Evolutionary conservation across 2,329 filamentous ascomycete species (phyloP).

Genomic region (Penicillium rolfsii): DNA sequence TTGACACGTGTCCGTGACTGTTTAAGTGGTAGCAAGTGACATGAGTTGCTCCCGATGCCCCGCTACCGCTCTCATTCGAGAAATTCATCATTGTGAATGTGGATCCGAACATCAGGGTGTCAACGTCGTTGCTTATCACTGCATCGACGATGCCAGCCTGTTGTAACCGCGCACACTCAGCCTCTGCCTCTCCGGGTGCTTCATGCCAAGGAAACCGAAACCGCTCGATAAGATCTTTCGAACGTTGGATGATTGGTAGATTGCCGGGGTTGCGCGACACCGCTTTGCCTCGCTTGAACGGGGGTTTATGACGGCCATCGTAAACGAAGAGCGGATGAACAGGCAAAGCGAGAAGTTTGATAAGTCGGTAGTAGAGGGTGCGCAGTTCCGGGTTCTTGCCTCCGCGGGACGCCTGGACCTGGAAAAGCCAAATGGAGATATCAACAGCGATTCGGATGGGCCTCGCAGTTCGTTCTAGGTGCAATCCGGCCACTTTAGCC

Average conservation of each 20-base stretch:
- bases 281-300: conserved; percentile 84
- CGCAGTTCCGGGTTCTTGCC: conserved; percentile 88
- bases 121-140: conserved; percentile 93
- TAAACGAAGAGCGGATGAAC: conserved; percentile 90
- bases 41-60: conserved; percentile 71
- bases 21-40: conserved; percentile 74
- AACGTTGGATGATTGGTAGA: conserved; percentile 70
- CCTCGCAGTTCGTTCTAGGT: conserved; percentile 69
- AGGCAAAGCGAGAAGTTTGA: conserved; percentile 74
- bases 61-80: conserved; percentile 71
- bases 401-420: conserved; percentile 81
- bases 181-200: conserved; percentile 93
- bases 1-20: conserved; percentile 26
- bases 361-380: conserved; percentile 88
- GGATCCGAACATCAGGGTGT: conserved; percentile 97
- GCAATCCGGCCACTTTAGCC: conserved; percentile 77
- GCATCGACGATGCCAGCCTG: conserved; percentile 82
- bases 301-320: conserved; percentile 81
- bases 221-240: conserved; percentile 78
- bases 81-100: conserved; percentile 78
- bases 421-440: conserved; percentile 96
- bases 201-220: conserved; percentile 85
- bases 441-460: conserved; percentile 89
- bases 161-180: conserved; percentile 89
- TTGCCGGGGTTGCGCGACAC: conserved; percentile 58